Evolutionary conservation across 2,329 filamentous ascomycete species (phyloP).

Genomic region (Amauroascus verrucosus): DNA sequence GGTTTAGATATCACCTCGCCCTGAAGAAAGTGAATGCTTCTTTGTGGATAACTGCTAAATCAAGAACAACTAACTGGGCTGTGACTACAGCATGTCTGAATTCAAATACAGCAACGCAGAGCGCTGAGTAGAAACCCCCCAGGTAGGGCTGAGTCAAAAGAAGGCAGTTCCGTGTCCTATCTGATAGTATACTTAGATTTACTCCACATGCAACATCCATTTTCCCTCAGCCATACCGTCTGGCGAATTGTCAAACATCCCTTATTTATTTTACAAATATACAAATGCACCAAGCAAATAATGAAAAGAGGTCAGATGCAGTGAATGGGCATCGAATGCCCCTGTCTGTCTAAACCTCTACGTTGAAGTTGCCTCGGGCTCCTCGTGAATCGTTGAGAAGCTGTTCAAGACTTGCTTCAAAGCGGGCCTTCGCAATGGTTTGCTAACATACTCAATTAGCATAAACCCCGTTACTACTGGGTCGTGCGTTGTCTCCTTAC

Average conservation of each 20-base stretch:
- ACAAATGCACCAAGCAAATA: no score
- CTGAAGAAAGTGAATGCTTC: no score
- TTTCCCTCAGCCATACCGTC: no score
- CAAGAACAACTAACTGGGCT: no score
- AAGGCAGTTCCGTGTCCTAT: background rate
- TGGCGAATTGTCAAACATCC: background rate
- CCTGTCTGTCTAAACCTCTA: background rate
- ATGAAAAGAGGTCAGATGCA: no score
- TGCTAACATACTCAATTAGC: conserved; percentile 28
- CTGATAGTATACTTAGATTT: background rate
- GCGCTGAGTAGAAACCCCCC: no score
- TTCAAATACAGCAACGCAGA: no score
- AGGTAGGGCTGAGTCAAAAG: background rate
- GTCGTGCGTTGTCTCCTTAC: background rate
- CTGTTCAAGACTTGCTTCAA: conserved; percentile 76
- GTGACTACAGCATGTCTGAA: no score
- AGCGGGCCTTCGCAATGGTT: conserved; percentile 68
- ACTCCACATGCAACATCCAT: background rate
- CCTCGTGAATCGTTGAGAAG: conserved; percentile 31
- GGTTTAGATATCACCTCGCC: no score
- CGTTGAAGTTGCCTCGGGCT: background rate
- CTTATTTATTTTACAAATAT: background rate
- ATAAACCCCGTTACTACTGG: background rate
- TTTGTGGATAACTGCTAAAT: no score
- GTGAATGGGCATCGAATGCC: no score